Conservation (phyloP, 2,329 filamentous ascomycete genomes). For the Tolypocladium paradoxum region DNA sequence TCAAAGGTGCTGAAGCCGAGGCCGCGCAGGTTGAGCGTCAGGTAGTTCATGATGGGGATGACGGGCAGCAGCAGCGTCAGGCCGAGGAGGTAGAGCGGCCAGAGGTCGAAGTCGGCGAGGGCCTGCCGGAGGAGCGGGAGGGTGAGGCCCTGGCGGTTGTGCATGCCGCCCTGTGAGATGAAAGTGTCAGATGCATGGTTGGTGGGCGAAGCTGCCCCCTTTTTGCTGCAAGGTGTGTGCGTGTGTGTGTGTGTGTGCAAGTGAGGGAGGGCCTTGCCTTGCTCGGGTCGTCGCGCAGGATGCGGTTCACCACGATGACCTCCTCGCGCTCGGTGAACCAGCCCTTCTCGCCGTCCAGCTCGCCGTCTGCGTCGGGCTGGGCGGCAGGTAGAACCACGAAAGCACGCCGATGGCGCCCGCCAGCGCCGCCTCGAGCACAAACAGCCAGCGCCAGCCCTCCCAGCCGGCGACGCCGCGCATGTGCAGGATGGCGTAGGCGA, state of each 20-base stretch:
- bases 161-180: constrained; percentile 31
- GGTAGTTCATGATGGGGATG: constrained; percentile 33
- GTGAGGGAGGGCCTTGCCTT: no score
- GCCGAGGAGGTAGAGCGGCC: constrained; percentile 40
- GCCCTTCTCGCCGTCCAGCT: constrained; percentile 27
- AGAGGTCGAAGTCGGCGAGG: constrained; percentile 45
- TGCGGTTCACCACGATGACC: constrained; percentile 46
- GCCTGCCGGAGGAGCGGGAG: constrained; percentile 34
- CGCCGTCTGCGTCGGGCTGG: constrained; percentile 37
- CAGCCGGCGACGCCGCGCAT: no score
- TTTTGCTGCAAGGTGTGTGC: no score
- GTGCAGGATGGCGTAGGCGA: no score
- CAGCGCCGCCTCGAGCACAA: no score
- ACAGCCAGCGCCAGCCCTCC: no score
- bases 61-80: constrained; percentile 36
- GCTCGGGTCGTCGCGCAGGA: constrained; percentile 43
- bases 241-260: no score
- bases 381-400: constrained; percentile 43
- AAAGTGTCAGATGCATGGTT: no score
- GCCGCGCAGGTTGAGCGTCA: constrained; percentile 40
- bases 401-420: constrained; percentile 34
- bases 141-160: constrained; percentile 45
- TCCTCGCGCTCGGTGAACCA: constrained; percentile 48
- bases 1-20: constrained; percentile 42
- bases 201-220: no score